Conservation (phyloP, 75 land plant species). For the Cryptomeria japonica region DNA sequence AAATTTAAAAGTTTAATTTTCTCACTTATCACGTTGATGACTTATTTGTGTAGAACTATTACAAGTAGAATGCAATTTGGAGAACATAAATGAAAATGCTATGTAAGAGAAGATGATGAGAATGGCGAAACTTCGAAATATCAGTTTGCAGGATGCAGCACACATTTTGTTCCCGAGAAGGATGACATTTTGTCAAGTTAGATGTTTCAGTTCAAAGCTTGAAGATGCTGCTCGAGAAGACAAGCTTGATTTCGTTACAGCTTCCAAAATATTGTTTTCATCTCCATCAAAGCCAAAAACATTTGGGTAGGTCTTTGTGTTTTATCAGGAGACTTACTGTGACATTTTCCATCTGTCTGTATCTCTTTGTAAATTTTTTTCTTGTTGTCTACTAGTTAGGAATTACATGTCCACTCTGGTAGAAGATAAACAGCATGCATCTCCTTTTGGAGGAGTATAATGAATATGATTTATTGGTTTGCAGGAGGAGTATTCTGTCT, state of each 20-base stretch:
- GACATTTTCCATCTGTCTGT: no score
- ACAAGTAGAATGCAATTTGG: not conserved
- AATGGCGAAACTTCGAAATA: not conserved
- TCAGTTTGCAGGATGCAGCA: not conserved
- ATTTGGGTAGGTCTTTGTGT: constrained; percentile 46
- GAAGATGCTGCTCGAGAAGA: constrained; percentile 22
- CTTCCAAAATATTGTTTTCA: constrained; percentile 62
- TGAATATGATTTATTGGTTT: no score
- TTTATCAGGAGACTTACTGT: not conserved
- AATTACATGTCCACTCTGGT: no score
- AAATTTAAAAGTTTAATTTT: not conserved
- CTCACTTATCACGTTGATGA: not conserved
- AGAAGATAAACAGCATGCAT: no score
- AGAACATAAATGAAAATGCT: not conserved
- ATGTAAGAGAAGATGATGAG: constrained; percentile 13
- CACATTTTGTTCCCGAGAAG: constrained; percentile 6
- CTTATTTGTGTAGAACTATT: not conserved
- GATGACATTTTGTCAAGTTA: not conserved
- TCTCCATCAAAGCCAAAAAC: constrained; percentile 46
- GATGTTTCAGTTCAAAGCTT: constrained; percentile 10
- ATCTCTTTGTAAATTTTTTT: no score
- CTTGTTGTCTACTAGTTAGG: no score
- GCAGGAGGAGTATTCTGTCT: no score
- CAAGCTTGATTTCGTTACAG: constrained; percentile 56
- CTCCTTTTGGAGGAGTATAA: no score